Percentiles rank a stretch among this genome's conserved stretches.
Evolutionary conservation across 1,284 basidiomycete genomes (phyloP).

Genomic region (Puccinia horiana): DNA sequence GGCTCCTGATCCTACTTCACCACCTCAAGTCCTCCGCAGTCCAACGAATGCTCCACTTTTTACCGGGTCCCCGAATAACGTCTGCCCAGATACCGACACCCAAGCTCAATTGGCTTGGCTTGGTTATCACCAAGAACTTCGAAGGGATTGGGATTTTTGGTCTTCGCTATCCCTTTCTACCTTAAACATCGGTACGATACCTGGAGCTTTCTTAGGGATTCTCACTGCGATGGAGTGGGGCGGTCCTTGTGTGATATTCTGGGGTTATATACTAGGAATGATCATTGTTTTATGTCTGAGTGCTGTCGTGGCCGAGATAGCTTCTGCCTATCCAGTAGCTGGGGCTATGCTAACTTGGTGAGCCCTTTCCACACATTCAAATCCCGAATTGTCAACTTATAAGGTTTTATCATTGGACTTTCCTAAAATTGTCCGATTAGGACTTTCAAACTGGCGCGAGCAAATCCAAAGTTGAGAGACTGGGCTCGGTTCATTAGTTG

Average conservation of each 20-base stretch:
- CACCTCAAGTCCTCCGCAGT: background rate
- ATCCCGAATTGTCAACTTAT: background rate
- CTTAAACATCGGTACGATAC: constrained; percentile 47
- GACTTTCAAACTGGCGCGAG: constrained; percentile 46
- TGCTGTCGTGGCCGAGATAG: constrained; percentile 39
- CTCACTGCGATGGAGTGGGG: constrained; percentile 40
- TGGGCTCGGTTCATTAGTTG: constrained; percentile 47
- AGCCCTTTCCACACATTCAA: background rate
- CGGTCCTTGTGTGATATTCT: constrained; percentile 40
- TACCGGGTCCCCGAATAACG: background rate
- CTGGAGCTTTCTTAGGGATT: constrained; percentile 37
- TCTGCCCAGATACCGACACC: constrained; percentile 29
- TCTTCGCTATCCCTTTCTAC: constrained; percentile 37
- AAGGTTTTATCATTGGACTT: no score
- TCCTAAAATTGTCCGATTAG: no score
- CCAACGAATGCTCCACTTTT: background rate
- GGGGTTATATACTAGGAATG: constrained; percentile 45
- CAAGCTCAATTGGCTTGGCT: constrained; percentile 47
- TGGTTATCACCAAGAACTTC: constrained; percentile 46
- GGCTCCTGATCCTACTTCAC: background rate
- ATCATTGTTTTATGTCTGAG: constrained; percentile 39
- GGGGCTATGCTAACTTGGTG: constrained; percentile 48
- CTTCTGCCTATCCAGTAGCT: constrained; percentile 44
- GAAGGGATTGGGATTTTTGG: constrained; percentile 48
- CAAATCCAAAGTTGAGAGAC: constrained; percentile 36